Conservation (phyloP, 2,329 filamentous ascomycete species). For the Tolypocladium sp. region DNA sequence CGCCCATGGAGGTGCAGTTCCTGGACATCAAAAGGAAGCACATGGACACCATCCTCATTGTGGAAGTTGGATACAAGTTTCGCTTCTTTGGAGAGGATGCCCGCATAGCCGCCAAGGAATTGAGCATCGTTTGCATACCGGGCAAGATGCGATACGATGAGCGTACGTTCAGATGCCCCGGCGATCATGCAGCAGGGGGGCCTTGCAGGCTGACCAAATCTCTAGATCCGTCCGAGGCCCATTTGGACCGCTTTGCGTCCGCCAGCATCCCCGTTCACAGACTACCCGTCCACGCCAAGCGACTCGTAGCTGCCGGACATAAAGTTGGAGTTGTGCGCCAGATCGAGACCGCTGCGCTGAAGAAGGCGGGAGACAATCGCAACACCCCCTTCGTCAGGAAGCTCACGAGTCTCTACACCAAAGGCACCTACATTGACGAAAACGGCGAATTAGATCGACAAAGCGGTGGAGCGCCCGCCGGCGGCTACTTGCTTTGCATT, state of each 20-base stretch:
- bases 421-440: constrained; percentile 95
- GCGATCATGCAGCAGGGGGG: background rate
- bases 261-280: constrained; percentile 92
- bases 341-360: constrained; percentile 88
- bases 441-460: constrained; percentile 63
- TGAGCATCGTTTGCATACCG: constrained; percentile 93
- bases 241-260: constrained; percentile 84
- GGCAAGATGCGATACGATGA: constrained; percentile 94
- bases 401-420: constrained; percentile 94
- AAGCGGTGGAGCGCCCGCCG: constrained; percentile 38
- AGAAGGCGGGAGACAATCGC: constrained; percentile 89
- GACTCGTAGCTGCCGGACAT: constrained; percentile 82
- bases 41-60: constrained; percentile 79
- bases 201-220: background rate
- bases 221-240: constrained; percentile 75
- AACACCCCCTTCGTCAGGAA: constrained; percentile 88
- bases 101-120: constrained; percentile 74
- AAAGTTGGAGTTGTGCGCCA: constrained; percentile 95
- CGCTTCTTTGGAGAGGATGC: constrained; percentile 96
- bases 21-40: constrained; percentile 90
- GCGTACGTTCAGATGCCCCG: constrained; percentile 36
- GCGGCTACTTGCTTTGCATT: constrained; percentile 90
- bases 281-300: constrained; percentile 86
- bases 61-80: constrained; percentile 98
- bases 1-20: constrained; percentile 88